Evolutionary conservation across 306 rosid genomes (phyloP), one percentile per base, ranked within the genome.

Genomic region (Herpetospermum pedunculosum): DNA sequence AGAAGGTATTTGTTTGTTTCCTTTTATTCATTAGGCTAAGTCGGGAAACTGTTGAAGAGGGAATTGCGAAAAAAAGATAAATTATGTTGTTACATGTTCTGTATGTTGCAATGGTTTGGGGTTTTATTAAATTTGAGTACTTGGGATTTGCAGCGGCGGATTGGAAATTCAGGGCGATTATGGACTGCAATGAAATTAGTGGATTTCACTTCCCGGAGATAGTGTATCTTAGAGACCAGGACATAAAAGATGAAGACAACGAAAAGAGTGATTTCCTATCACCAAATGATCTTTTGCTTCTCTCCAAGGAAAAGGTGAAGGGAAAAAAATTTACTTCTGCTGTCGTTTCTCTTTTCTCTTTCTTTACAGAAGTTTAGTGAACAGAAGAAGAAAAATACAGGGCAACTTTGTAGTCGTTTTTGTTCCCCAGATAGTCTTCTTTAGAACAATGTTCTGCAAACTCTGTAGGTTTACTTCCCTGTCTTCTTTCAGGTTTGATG

Each of bases 211-310:
- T 85, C 40, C 76, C 85, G 64, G 91, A 85, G 50, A 73, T 90
- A 3, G 78, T 75, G 59, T 75, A 44, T 75, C 78, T 75, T 15
- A 53, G 77, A 74, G 64, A 74, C 28, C 81, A 87, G 7, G 82
- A 79, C 47, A 80, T 82, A 21, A 49, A 71, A 7, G 49, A 28
- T 16, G 80, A 82, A 13, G 78, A 72, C 47, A 54, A 37, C 23
- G 83, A 58, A 3, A 40, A 11, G 57, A 84, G 84, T n/a, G 88
- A 84, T 65, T 82, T 82, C 6, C 78, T 86, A 65, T 82, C 89
- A 8, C 90, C 85, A 73, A 85, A 89, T 77, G 98, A 93, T 85
- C 90, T 93, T 75, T 82, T 90, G 70, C 88, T 93, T 75, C 83
- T 93, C 78, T 87, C 96, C 2, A 88, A 85, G 80, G 90, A 84